A percentile compares a stretch with the other conserved stretches of the same genome.
These are phyloP conservation scores for Kodamaea derodonti DNA, from an alignment of 1,139 yeast species.

Conservation along the genomic window DNA sequence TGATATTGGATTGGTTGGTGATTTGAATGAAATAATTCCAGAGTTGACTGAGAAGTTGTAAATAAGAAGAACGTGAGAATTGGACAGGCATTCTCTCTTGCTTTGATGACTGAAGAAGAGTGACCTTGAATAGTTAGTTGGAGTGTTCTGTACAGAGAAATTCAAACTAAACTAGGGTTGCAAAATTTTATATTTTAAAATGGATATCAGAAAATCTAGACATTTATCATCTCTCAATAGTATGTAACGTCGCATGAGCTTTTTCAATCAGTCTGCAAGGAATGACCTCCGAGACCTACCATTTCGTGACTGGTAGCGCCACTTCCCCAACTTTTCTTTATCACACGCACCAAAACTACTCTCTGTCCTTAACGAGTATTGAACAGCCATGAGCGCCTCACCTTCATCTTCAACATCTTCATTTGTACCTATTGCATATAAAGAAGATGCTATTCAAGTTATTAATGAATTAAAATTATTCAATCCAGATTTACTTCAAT, in stretches of 20 bases:
- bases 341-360: neutral
- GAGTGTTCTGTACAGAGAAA: too few species aligned
- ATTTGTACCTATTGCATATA: constrained; percentile 38
- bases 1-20: constrained; percentile 88
- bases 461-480: constrained; percentile 75
- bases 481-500: constrained; percentile 37
- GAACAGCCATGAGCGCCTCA: constrained; percentile 10
- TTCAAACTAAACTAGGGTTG: too few species aligned
- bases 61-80: too few species aligned
- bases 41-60: constrained; percentile 74
- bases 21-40: constrained; percentile 79
- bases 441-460: constrained; percentile 60
- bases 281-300: too few species aligned
- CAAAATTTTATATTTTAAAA: too few species aligned
- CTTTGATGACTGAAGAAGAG: too few species aligned
- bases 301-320: constrained; percentile 1
- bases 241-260: too few species aligned
- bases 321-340: constrained; percentile 6
- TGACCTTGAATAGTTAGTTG: too few species aligned
- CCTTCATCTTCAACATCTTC: constrained; percentile 33
- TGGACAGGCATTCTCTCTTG: too few species aligned
- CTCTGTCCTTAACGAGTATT: neutral
- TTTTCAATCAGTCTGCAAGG: too few species aligned
- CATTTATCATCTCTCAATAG: too few species aligned
- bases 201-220: too few species aligned